Conservation (phyloP, 2,329 filamentous ascomycete species). For the Coleophoma eucalyptorum region DNA sequence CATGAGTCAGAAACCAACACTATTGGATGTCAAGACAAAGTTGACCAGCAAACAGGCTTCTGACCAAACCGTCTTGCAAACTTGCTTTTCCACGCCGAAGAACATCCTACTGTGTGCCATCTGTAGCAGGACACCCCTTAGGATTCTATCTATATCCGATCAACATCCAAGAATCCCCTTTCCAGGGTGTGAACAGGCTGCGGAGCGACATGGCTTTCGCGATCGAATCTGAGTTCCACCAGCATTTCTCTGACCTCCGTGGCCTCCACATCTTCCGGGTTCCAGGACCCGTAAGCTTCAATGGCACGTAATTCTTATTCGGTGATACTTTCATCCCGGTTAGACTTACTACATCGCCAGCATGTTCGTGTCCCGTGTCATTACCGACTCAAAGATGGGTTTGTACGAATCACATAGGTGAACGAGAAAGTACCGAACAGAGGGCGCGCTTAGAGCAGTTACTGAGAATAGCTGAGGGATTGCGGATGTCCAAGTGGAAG, state of each 20-base stretch:
- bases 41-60: not conserved
- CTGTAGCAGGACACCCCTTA: not conserved
- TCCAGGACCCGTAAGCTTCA: not conserved
- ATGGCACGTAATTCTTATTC: not conserved
- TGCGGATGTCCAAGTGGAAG: no score
- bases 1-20: not conserved
- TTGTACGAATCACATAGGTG: not conserved
- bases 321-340: not conserved
- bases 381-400: not conserved
- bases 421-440: not conserved
- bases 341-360: not conserved
- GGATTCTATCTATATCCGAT: not conserved
- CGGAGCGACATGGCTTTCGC: not conserved
- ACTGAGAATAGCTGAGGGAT: no score
- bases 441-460: no score
- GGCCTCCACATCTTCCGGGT: not conserved
- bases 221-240: conserved; percentile 2
- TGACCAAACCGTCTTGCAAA: not conserved
- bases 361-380: not conserved
- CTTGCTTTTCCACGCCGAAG: not conserved
- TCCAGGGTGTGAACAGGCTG: not conserved
- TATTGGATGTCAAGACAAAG: not conserved
- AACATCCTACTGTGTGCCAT: not conserved
- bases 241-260: conserved; percentile 1
- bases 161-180: not conserved